Base-by-base conservation (phyloP, 2,329 filamentous ascomycete species). In the Colletotrichum caudatum region DNA sequence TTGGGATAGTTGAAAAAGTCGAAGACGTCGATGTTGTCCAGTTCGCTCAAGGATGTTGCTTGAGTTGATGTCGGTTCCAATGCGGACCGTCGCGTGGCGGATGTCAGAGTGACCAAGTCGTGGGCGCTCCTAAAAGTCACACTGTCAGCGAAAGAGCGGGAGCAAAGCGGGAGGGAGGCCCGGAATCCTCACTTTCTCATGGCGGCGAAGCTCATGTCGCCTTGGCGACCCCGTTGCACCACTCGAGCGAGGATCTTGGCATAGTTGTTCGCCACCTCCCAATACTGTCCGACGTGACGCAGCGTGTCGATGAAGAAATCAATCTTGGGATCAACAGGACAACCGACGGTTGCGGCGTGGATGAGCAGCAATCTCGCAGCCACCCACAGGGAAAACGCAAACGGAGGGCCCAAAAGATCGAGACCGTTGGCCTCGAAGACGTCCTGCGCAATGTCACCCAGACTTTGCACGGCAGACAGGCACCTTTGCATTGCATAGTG, bases 1-100 rank as follows among this genome's bases (percentile, higher is more conserved):
- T 81, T 81, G 16, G 83, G 83, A 53, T 81, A 82, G 33, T 84
- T 83, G 75, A 84, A 84, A 68, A 84, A 84, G 73, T 84, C 83
- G 56, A 84, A 84, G 3, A 84, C 78, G 35, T 84, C 82, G 26
- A 84, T 82, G 56, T 80, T 81, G 69, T 84, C 83, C 2, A 84
- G 77, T 67, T 84, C 83, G 71, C 77, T 80, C 5, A 82, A 77
- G 0, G 82, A 81, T 5, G 81, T 80, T 2, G 78, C 74, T 53
- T 82, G 82, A 0, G 81, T 81, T 20, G 81, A 81, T 5, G 80
- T 82, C 4, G 78, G 79, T 35, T 84, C 81, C 0, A 83, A 46
- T 3, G 80, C 81, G 0, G 82, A 82, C 12, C 76, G 80, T 20
- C 82, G 78, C 0, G 78, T 79, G 8, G 79, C 76, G 2, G 78